phyloP scores from a whole-genome alignment of 139 green algal genomes.

The Asterochloris sp. region DNA sequence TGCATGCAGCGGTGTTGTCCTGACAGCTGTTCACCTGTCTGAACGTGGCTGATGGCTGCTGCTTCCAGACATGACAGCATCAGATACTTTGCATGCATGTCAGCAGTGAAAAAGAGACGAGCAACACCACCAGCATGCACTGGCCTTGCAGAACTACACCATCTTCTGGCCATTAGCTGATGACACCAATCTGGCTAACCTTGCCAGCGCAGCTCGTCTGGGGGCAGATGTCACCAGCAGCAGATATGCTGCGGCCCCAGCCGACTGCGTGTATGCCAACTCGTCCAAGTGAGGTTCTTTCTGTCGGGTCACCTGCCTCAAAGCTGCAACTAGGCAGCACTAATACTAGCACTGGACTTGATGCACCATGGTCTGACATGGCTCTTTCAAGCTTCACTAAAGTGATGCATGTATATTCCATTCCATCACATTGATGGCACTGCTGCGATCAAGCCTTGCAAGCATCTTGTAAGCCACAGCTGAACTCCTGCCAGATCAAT shows the following conservation, averaged over 20 bases:
- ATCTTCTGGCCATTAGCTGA: slow-evolving; percentile 10
- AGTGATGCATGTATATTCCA: neutral
- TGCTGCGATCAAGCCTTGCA: neutral
- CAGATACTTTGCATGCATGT: too few species aligned
- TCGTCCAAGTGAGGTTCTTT: neutral
- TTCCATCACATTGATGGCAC: neutral
- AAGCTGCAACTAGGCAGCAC: neutral
- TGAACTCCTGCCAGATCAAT: neutral
- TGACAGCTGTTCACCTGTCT: too few species aligned
- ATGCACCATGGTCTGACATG: neutral
- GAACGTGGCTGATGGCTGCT: too few species aligned
- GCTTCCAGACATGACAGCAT: too few species aligned
- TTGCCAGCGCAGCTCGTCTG: neutral
- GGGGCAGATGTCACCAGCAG: neutral
- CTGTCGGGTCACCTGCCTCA: neutral
- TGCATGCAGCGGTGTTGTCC: too few species aligned
- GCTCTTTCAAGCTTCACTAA: too few species aligned
- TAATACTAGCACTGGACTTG: neutral
- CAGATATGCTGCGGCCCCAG: neutral
- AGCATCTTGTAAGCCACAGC: neutral
- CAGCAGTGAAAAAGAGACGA: too few species aligned
- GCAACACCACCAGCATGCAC: too few species aligned
- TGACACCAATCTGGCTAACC: slow-evolving; percentile 6
- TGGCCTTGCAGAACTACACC: neutral
- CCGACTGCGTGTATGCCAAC: slow-evolving; percentile 7